phyloP scores from a whole-genome alignment of 163 green algal genomes.

The Smithsoniella earleae region DNA sequence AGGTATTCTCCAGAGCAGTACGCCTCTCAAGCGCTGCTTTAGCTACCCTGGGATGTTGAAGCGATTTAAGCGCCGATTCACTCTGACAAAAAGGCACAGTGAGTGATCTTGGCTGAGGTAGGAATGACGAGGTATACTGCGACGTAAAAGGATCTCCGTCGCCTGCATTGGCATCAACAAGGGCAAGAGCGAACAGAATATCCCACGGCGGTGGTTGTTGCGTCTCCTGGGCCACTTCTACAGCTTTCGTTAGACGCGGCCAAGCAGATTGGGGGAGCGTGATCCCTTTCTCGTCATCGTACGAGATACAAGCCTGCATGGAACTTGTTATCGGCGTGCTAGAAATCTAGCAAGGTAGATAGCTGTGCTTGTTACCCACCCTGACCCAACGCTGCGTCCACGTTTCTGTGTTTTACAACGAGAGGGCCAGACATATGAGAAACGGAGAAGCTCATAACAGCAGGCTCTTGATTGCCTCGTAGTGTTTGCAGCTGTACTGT shows the following conservation, averaged over 20 bases:
- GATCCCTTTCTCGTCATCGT: not conserved
- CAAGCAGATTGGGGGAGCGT: not conserved
- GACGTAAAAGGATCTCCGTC: not conserved
- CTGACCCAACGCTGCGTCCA: too few relatives aligned
- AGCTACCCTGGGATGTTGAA: not conserved
- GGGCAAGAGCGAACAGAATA: not conserved
- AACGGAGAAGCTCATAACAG: too few relatives aligned
- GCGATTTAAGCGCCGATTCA: not conserved
- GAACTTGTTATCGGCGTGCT: too few relatives aligned
- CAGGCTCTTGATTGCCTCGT: too few relatives aligned
- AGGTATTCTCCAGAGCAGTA: not conserved
- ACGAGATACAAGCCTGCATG: not conserved
- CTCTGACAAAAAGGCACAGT: not conserved
- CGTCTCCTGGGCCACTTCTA: not conserved
- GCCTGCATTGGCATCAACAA: not conserved
- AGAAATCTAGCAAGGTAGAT: too few relatives aligned
- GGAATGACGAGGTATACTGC: not conserved
- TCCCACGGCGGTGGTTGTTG: conserved; percentile 7
- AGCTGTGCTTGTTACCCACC: too few relatives aligned
- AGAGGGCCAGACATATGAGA: too few relatives aligned
- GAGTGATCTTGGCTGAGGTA: not conserved
- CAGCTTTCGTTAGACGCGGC: not conserved
- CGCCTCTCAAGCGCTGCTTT: not conserved
- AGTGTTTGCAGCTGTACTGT: too few relatives aligned
- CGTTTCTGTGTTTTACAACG: too few relatives aligned